Evolutionary conservation across 169 alveolate species (phyloP), one percentile per base, ranked within the genome.

Genomic region (Cyclospora cayetanensis): DNA sequence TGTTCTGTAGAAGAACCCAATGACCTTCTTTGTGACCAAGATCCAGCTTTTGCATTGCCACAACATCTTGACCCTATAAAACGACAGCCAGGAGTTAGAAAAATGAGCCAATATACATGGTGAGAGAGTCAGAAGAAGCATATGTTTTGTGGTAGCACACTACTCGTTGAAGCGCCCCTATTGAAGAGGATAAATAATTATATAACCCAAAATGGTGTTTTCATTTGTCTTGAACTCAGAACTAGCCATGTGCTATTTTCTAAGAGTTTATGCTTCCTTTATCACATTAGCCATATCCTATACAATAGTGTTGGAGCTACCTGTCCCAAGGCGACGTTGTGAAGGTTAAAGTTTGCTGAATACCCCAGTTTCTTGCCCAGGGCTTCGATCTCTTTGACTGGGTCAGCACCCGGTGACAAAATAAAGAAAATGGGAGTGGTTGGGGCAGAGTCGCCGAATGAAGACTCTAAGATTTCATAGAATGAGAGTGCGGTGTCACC

Each of bases 371-470:
- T 97, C 98, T 46, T 96, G 35, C 97, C 99, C 87, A 97, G 93
- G 91, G 97, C 96, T 76, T 95, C 93, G 20, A 98, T 97, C 84
- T 97, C 98, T 92, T 95, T 91, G 34, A 94, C 94, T 22, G 99
- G 98, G 93, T 97, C 98, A n/a, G 98, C 98, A 18, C 99, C 99
- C 39, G 99, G 99, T 0, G 98, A 97, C 31, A 98, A 94, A 90
- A 98, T 97, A 94, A 98, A 98, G 43, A 98, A 97, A 41, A 98
- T 96, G 39, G 99, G 99, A 20, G 97, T 95, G 65, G 93, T 94
- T n/a, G 95, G 96, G 29, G 96, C 94, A 35, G 98, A 95, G 90
- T 98, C 99, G 89, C 95, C 95, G 53, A 96, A 96, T 35, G 98
- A 96, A 29, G 95, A 94, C 84, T 93, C 95, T 39, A 98, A 95